Base-by-base conservation (phyloP, 805 yeast species). In the Metschnikowia santaceciliae region DNA sequence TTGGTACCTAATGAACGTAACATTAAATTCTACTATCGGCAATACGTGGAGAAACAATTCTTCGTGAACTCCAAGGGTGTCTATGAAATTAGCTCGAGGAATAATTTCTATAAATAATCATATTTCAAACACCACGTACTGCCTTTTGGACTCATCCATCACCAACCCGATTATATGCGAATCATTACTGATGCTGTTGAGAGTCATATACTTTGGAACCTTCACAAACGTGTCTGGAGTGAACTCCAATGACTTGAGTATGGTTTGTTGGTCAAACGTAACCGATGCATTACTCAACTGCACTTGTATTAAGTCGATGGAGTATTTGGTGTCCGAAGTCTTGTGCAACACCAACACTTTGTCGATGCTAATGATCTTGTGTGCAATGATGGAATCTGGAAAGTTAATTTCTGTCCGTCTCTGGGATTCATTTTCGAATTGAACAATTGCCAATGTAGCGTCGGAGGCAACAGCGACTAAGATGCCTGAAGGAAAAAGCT, bases 51-150 rank as follows among this genome's bases (percentile, higher is more conserved):
- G 46, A 55, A 57, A 32, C 76, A 72, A 52, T 72, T 62, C 48
- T 68, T 60, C 53, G 46, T 54, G 13, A 66, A 61, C 42, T 53
- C 50, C 10, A 36, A 48, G 6, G 61, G 59, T 0, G 33, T 41
- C 2, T 68, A 62, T 48, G 38, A 47, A 36, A 37, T 62, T 58
- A 64, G 67, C 47, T 60, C 66, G 47, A 57, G 67, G 60, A 52
- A 55, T 13, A 61, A 67, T 45, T 63, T 61, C 46, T 67, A 63
- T 54, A 63, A 58, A 61, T 67, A 49, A 73, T 60, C 8, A 59
- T 51, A 58, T 72, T 77, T 64, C 65, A 35, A 77, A 61, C 14
- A 76, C 67, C 26, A 65, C 54, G 55, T 76, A 77, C 47, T 71
- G 67, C 53, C 69, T 74, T 46, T 62, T 71, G 23, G 71, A 59